These are phyloP conservation scores for Monosporascus sp. DNA, from an alignment of 2,329 filamentous ascomycete species.

Conservation along the genomic window DNA sequence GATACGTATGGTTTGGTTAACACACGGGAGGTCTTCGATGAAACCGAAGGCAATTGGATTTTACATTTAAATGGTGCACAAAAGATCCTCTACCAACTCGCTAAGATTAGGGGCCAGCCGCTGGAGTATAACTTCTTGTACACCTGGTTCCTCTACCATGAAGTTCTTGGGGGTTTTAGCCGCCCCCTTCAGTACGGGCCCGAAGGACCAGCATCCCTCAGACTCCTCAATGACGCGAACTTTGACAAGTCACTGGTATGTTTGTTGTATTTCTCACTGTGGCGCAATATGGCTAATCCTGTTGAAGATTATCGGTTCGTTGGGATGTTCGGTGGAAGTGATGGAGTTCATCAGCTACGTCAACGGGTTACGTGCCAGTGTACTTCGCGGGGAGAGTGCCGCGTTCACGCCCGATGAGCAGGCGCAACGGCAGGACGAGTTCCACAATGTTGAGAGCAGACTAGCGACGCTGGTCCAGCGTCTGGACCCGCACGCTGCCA, in stretches of 20 bases:
- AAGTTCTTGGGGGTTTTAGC: slow-evolving; percentile 39
- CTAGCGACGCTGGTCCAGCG: slow-evolving; percentile 21
- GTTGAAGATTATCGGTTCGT: slow-evolving; percentile 37
- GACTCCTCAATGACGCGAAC: slow-evolving; percentile 21
- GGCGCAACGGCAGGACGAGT: slow-evolving; percentile 21
- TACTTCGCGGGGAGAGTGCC: slow-evolving; percentile 23
- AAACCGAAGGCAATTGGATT: slow-evolving; percentile 40
- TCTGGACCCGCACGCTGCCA: slow-evolving; percentile 22
- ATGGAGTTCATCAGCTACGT: slow-evolving; percentile 37
- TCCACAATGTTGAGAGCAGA: slow-evolving; percentile 19
- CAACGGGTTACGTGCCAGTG: slow-evolving; percentile 28
- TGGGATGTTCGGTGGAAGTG: slow-evolving; percentile 42
- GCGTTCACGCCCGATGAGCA: slow-evolving; percentile 19
- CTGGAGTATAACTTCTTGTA: slow-evolving; percentile 33
- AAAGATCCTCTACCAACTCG: slow-evolving; percentile 26
- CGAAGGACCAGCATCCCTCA: slow-evolving; percentile 20
- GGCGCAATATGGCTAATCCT: slow-evolving; percentile 3
- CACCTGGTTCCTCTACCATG: slow-evolving; percentile 43
- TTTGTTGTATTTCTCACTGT: background rate
- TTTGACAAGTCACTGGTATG: slow-evolving; percentile 28
- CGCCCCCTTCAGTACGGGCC: slow-evolving; percentile 25
- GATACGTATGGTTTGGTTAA: slow-evolving; percentile 6
- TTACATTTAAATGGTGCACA: slow-evolving; percentile 39
- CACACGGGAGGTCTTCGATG: slow-evolving; percentile 38
- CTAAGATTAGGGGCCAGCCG: slow-evolving; percentile 19